phyloP scores from a whole-genome alignment of 176 grass and related monocot species.

The Musa acuminata region DNA sequence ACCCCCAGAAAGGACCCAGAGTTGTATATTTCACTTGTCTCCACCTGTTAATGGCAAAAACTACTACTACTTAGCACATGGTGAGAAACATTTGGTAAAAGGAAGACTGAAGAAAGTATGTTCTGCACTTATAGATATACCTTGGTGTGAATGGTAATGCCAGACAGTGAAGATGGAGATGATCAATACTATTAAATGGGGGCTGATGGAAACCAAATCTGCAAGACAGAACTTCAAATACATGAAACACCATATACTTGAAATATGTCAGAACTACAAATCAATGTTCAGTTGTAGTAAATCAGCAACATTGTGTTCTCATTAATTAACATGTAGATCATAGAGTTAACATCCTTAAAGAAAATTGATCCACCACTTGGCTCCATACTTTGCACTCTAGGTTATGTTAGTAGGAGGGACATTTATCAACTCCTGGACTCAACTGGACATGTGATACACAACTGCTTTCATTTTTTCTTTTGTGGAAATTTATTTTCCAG shows the following conservation, averaged over 20 bases:
- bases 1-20: conserved; percentile 41
- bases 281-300: too few species aligned
- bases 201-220: conserved; percentile 95
- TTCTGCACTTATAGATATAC: conserved; percentile 20
- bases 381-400: background rate
- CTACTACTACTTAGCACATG: background rate
- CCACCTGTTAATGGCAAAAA: conserved; percentile 45
- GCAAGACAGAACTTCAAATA: background rate
- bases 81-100: background rate
- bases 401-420: too few species aligned
- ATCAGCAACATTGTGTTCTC: too few species aligned
- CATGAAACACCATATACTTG: background rate
- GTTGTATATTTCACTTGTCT: conserved; percentile 64
- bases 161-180: conserved; percentile 91
- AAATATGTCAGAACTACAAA: too few species aligned
- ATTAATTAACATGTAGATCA: too few species aligned
- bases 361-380: background rate
- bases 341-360: too few species aligned
- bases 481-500: too few species aligned
- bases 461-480: too few species aligned
- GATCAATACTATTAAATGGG: conserved; percentile 81
- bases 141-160: conserved; percentile 74
- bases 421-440: too few species aligned
- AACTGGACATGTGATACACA: too few species aligned
- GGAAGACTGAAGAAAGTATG: background rate